These are phyloP conservation scores for Calonectria fujianensis DNA, from an alignment of 2,329 filamentous ascomycete genomes.

Conservation along the genomic window DNA sequence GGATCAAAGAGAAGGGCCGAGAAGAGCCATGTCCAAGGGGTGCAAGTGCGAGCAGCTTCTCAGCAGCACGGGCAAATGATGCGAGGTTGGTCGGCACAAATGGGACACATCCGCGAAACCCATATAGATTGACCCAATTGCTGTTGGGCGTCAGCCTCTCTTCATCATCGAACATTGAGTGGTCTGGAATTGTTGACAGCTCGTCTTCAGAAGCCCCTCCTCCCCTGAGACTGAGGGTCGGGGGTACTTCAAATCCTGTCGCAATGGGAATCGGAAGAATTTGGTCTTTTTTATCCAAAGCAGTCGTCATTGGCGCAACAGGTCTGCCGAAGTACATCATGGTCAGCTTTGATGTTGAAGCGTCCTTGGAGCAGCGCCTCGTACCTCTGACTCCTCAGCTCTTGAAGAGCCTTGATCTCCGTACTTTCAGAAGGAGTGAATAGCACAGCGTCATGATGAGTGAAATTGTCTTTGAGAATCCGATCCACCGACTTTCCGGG, in stretches of 20 bases:
- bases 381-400: conserved; percentile 57
- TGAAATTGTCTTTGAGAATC: conserved; percentile 61
- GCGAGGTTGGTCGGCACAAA: conserved; percentile 48
- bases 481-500: conserved; percentile 51
- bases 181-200: conserved; percentile 26
- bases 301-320: conserved; percentile 60
- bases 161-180: conserved; percentile 25
- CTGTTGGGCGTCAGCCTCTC: neutral
- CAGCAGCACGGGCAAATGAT: conserved; percentile 49
- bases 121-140: conserved; percentile 50
- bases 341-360: conserved; percentile 65
- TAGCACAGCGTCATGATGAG: conserved; percentile 58
- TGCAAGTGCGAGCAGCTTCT: conserved; percentile 50
- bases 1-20: conserved; percentile 29
- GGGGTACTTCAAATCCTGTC: neutral
- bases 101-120: conserved; percentile 58
- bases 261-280: conserved; percentile 35
- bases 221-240: neutral
- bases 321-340: conserved; percentile 69
- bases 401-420: conserved; percentile 58
- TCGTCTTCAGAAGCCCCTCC: conserved; percentile 2
- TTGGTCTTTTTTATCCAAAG: conserved; percentile 46
- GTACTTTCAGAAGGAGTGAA: conserved; percentile 55
- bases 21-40: neutral
- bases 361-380: conserved; percentile 54